Evolutionary conservation across 768 basidiomycete genomes (phyloP), one percentile per base, ranked within the genome.

Genomic region (Calvatia gigantea): DNA sequence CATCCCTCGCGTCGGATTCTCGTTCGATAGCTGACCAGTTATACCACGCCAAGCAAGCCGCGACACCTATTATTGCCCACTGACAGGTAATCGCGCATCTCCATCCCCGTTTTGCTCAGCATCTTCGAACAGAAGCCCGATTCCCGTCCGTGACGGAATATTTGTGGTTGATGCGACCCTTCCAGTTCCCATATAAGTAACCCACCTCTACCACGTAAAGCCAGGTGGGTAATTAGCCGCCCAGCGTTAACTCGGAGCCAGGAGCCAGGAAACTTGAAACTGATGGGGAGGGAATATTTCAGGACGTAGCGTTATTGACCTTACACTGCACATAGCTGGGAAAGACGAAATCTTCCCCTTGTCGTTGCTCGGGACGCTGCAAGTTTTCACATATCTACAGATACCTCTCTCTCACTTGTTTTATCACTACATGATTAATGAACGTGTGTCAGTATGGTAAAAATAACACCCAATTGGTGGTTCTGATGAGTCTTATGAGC

Each of bases 61-160:
- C n/a, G n/a, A 23, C 8, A 47, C 31, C 48, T 50, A 50, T 50
- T 50, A 32, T 50, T 50, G 19, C 32, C 11, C 48, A 12, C 48
- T 35, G 35, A 50, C n/a, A n/a, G n/a, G 21, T 15, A 35, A 35
- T 37, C 32, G 38, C 23, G 32, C 48, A 50, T 50, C 48, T 25
- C 38, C 48, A 50, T 25, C 48, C 48, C 48, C 48, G 48, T 50
- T 48, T 48, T 32, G 33, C 7, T 14, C 46, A 32, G 5, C 46
- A 28, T 37, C 48, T 50, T 48, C 46, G 48, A 50, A 50, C 23
- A 7, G 33, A 23, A 50, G 14, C 48, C 25, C 33, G 7, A 35
- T 23, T 25, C 32, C 48, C 48, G 48, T 27, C n/a, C 21, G 48
- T 50, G 48, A 35, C 48, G 48, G 48, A 50, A n/a, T 21, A 17